These are phyloP conservation scores for Lactarius trivialis DNA, from an alignment of 768 basidiomycete genomes.

Conservation along the genomic window DNA sequence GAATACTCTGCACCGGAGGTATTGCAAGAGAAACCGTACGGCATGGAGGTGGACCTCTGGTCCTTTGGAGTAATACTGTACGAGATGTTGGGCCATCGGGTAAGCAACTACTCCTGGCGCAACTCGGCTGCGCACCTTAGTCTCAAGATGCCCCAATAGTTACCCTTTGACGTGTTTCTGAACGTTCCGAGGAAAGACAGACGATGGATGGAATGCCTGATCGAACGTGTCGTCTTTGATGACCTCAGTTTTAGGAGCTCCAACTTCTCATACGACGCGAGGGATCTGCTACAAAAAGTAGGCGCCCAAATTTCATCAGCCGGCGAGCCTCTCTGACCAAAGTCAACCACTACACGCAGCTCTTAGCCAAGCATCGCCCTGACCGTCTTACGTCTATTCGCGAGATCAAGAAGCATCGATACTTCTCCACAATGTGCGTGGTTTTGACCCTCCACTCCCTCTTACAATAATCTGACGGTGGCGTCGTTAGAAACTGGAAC, in stretches of 20 bases:
- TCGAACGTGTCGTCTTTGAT: neutral
- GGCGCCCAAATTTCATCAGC: neutral
- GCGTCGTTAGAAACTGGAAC: conserved; percentile 3
- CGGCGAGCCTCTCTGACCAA: too few species aligned
- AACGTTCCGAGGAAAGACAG: neutral
- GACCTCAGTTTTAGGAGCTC: neutral
- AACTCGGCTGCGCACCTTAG: neutral
- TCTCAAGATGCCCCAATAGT: neutral
- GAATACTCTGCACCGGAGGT: conserved; percentile 14
- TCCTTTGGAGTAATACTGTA: conserved; percentile 93
- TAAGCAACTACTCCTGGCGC: neutral
- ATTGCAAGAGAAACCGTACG: conserved; percentile 2
- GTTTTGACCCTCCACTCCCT: neutral
- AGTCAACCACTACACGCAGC: neutral
- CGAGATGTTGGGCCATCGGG: conserved; percentile 52
- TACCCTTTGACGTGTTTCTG: conserved; percentile 2
- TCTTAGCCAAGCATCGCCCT: neutral
- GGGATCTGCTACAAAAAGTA: conserved; percentile 4
- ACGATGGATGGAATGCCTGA: neutral
- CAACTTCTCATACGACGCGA: conserved; percentile 2
- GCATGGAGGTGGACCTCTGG: conserved; percentile 81
- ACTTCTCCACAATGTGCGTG: conserved; percentile 1
- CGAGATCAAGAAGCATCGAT: conserved; percentile 4
- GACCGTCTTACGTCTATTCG: conserved; percentile 1
- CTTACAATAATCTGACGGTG: neutral